phyloP scores from a whole-genome alignment of 1,139 yeast species.

The Debaryomyces subglobosus region DNA sequence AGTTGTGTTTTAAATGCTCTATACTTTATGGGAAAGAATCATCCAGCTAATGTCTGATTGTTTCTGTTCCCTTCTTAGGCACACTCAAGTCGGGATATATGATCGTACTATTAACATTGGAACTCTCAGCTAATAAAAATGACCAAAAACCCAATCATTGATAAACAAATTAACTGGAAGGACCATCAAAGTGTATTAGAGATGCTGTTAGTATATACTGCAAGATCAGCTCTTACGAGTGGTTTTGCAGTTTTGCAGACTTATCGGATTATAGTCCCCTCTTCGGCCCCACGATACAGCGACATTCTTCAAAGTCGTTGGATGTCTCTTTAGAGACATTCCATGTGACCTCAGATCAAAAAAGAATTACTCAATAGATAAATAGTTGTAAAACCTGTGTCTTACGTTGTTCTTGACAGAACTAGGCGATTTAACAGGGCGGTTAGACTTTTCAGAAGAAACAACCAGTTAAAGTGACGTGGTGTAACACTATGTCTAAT shows the following conservation, averaged over 20 bases:
- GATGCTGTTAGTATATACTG: neutral
- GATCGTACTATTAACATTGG: no score
- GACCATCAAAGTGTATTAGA: neutral
- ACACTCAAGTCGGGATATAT: no score
- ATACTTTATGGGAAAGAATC: no score
- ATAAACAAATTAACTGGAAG: no score
- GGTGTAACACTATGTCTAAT: neutral
- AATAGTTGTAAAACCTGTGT: neutral
- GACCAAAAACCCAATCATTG: no score
- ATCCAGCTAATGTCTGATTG: no score
- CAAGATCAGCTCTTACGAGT: neutral
- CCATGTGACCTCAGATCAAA: neutral
- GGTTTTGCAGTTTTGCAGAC: neutral
- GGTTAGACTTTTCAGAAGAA: neutral
- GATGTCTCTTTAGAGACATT: neutral
- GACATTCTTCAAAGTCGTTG: neutral
- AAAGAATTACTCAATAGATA: neutral
- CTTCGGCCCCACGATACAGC: neutral
- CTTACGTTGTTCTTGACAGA: neutral
- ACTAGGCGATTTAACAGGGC: neutral
- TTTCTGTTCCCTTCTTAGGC: no score
- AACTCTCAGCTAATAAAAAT: no score
- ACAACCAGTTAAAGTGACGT: neutral
- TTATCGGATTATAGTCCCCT: neutral
- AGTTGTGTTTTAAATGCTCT: no score